phyloP scores from a whole-genome alignment of 768 basidiomycete species.

The Mycena leptocephala region DNA sequence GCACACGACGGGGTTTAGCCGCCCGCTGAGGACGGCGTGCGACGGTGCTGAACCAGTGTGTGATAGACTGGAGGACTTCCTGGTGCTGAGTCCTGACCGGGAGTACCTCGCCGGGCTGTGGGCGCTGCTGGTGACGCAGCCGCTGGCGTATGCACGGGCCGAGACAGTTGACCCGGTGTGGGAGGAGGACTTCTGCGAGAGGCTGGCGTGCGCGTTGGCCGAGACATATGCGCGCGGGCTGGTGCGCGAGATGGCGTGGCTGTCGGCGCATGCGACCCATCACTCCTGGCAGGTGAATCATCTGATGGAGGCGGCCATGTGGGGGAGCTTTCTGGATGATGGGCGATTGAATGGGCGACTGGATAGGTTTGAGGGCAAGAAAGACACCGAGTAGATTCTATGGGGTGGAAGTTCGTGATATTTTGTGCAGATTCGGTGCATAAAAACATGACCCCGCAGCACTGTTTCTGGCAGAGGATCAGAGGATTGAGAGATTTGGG shows the following conservation, averaged over 20 bases:
- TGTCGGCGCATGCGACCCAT: slow-evolving; percentile 20
- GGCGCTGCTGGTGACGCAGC: slow-evolving; percentile 1
- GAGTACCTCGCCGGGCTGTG: slow-evolving; percentile 4
- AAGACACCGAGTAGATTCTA: slow-evolving; percentile 19
- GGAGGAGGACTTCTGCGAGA: slow-evolving; percentile 17
- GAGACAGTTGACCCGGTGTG: slow-evolving; percentile 2
- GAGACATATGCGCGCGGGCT: slow-evolving; percentile 14
- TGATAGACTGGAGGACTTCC: not conserved
- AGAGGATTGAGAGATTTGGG: slow-evolving; percentile 7
- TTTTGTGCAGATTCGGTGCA: not conserved
- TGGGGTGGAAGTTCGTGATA: slow-evolving; percentile 8
- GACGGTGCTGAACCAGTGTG: slow-evolving; percentile 8
- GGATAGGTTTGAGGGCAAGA: slow-evolving; percentile 24
- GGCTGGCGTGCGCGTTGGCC: slow-evolving; percentile 7
- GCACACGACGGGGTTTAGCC: slow-evolving; percentile 23
- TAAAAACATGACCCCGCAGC: slow-evolving; percentile 3
- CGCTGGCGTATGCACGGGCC: slow-evolving; percentile 14
- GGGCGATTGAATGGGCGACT: slow-evolving; percentile 13
- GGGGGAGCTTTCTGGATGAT: slow-evolving; percentile 24
- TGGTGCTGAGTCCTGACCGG: slow-evolving; percentile 6
- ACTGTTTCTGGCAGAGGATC: slow-evolving; percentile 10
- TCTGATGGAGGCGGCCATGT: slow-evolving; percentile 29
- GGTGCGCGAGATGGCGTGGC: slow-evolving; percentile 21
- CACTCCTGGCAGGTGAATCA: slow-evolving; percentile 29
- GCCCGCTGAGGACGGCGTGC: slow-evolving; percentile 16